A percentile compares a stretch with the other conserved stretches of the same genome.
phyloP scores from a whole-genome alignment of 2,329 filamentous ascomycete genomes.

The Microdochium trichocladiopsis region DNA sequence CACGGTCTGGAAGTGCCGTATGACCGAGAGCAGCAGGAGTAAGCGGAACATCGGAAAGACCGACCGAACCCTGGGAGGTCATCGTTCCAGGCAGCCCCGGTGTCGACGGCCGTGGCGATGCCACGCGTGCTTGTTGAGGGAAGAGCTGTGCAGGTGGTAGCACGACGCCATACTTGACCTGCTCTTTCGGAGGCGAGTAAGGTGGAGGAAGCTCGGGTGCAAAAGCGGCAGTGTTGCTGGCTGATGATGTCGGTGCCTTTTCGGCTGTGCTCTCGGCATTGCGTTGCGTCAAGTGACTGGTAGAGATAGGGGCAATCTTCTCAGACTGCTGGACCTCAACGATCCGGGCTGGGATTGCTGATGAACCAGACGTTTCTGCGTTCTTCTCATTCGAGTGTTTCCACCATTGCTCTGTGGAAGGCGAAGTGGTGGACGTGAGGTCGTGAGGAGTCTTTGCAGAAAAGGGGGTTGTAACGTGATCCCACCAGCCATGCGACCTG shows the following conservation, averaged over 20 bases:
- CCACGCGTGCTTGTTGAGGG: constrained; percentile 24
- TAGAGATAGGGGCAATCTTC: background rate
- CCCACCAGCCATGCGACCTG: constrained; percentile 69
- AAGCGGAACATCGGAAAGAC: constrained; percentile 51
- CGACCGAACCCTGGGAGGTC: constrained; percentile 53
- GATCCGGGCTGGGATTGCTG: constrained; percentile 9
- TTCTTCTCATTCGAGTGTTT: constrained; percentile 9
- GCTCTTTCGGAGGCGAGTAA: constrained; percentile 42
- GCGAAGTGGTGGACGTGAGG: constrained; percentile 6
- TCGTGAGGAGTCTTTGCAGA: constrained; percentile 27
- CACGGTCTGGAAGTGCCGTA: constrained; percentile 32
- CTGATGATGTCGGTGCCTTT: constrained; percentile 30
- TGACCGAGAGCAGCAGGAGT: constrained; percentile 17
- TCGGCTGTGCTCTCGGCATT: constrained; percentile 11
- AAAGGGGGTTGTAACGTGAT: constrained; percentile 68
- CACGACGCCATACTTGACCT: constrained; percentile 47
- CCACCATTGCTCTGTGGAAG: constrained; percentile 18
- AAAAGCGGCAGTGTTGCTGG: constrained; percentile 8
- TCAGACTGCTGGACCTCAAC: constrained; percentile 10
- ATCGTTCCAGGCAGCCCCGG: constrained; percentile 56
- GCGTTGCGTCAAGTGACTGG: background rate
- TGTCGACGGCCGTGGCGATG: constrained; percentile 55
- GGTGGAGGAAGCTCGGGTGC: constrained; percentile 41
- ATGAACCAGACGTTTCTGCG: background rate
- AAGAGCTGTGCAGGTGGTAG: constrained; percentile 45